Evolutionary conservation across 2,329 filamentous ascomycete species (phyloP).

Genomic region (Didymella pomorum): DNA sequence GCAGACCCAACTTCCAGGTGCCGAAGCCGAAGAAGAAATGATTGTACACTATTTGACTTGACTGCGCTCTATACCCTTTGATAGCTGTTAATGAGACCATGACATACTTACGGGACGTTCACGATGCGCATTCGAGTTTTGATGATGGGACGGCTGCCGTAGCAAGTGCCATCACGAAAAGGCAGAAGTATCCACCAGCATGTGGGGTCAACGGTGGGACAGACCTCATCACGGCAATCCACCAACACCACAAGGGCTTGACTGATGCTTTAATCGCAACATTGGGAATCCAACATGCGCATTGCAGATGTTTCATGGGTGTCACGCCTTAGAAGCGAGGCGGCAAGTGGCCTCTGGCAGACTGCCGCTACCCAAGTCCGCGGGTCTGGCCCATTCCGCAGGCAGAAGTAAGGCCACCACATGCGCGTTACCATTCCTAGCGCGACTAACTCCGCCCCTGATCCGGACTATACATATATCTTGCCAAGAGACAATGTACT

Average conservation of each 20-base stretch:
- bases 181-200: too few species aligned
- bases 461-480: not conserved
- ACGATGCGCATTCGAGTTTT: not conserved
- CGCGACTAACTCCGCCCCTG: not conserved
- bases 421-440: not conserved
- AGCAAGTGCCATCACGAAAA: too few species aligned
- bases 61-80: conserved; percentile 6
- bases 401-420: not conserved
- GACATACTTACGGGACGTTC: not conserved
- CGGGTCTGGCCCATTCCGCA: not conserved
- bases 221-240: not conserved
- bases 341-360: not conserved
- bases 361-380: not conserved
- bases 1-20: conserved; percentile 14
- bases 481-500: not conserved
- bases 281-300: not conserved
- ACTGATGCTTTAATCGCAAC: not conserved
- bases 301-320: not conserved
- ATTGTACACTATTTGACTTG: not conserved
- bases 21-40: conserved; percentile 4
- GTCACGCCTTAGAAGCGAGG: not conserved
- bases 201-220: not conserved
- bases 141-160: too few species aligned
- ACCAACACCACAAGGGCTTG: not conserved
- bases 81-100: conserved; percentile 1